These are phyloP conservation scores for Fusarium chuoi DNA, from an alignment of 2,329 filamentous ascomycete genomes.

Conservation along the genomic window DNA sequence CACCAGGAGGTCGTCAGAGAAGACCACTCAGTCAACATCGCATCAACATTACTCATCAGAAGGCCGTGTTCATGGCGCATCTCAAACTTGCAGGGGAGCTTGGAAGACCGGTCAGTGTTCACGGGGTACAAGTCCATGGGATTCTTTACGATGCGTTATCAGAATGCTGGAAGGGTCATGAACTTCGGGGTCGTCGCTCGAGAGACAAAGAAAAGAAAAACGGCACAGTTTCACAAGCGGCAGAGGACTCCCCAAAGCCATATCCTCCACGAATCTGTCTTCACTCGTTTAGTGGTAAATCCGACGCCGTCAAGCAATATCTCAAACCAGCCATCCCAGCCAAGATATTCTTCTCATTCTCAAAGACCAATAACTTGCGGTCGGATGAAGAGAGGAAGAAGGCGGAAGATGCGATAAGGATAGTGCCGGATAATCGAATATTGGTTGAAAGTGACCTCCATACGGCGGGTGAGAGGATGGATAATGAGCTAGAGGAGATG, in stretches of 20 bases:
- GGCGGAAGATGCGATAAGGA: constrained; percentile 72
- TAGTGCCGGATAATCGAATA: constrained; percentile 78
- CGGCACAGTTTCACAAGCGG: constrained; percentile 45
- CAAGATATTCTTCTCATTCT: constrained; percentile 87
- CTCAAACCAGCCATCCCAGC: constrained; percentile 75
- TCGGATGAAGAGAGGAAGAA: constrained; percentile 56
- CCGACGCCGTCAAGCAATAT: constrained; percentile 80
- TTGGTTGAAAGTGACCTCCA: constrained; percentile 90
- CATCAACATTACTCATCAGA: constrained; percentile 74
- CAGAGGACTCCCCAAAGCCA: constrained; percentile 38
- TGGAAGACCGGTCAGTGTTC: constrained; percentile 70
- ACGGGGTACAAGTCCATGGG: constrained; percentile 78
- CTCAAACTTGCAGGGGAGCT: constrained; percentile 74
- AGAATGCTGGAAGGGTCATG: constrained; percentile 71
- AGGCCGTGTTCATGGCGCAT: constrained; percentile 69
- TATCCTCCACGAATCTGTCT: constrained; percentile 88
- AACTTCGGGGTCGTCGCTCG: constrained; percentile 65
- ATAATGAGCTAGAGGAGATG: constrained; percentile 76
- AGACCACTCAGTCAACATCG: constrained; percentile 72
- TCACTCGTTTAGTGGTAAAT: constrained; percentile 85
- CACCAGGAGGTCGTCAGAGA: constrained; percentile 74
- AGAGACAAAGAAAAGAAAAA: constrained; percentile 28
- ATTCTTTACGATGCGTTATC: constrained; percentile 70
- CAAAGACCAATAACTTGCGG: constrained; percentile 78
- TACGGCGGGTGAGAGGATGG: constrained; percentile 81